Conservation (phyloP, 352 stramenopile genomes). For the Phytopythium ostracodes region DNA sequence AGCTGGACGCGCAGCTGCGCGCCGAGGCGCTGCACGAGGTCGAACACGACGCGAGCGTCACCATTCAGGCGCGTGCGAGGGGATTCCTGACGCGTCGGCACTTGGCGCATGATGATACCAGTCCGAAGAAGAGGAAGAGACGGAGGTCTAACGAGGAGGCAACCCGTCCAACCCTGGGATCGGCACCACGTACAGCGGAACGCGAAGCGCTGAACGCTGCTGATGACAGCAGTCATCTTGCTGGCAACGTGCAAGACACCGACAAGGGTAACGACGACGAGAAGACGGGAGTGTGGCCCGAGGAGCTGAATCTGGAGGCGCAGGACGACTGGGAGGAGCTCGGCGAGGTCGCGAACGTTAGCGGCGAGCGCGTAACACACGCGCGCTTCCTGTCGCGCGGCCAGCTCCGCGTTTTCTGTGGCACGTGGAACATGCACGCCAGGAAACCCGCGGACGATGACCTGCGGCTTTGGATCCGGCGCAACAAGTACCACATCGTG, state of each 20-base stretch:
- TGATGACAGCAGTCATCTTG: neutral
- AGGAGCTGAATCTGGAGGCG: slow-evolving; percentile 44
- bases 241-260: neutral
- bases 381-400: slow-evolving; percentile 32
- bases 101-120: neutral
- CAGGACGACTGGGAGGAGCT: slow-evolving; percentile 53
- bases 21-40: slow-evolving; percentile 39
- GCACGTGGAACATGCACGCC: slow-evolving; percentile 85
- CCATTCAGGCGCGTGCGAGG: slow-evolving; percentile 40
- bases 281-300: slow-evolving; percentile 36
- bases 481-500: slow-evolving; percentile 86
- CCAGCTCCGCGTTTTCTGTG: slow-evolving; percentile 70
- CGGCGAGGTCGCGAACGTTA: slow-evolving; percentile 16
- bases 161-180: slow-evolving; percentile 7
- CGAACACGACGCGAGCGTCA: slow-evolving; percentile 22
- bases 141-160: slow-evolving; percentile 14
- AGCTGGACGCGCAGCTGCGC: slow-evolving; percentile 34
- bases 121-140: slow-evolving; percentile 12
- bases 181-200: neutral
- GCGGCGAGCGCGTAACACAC: slow-evolving; percentile 28
- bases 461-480: slow-evolving; percentile 61
- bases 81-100: slow-evolving; percentile 22
- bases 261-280: slow-evolving; percentile 17
- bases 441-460: slow-evolving; percentile 55
- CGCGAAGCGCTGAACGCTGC: neutral